Percentiles rank a stretch among this genome's conserved stretches.
Conservation (phyloP, 2,329 filamentous ascomycete species). For the Podosphaera xanthii region DNA sequence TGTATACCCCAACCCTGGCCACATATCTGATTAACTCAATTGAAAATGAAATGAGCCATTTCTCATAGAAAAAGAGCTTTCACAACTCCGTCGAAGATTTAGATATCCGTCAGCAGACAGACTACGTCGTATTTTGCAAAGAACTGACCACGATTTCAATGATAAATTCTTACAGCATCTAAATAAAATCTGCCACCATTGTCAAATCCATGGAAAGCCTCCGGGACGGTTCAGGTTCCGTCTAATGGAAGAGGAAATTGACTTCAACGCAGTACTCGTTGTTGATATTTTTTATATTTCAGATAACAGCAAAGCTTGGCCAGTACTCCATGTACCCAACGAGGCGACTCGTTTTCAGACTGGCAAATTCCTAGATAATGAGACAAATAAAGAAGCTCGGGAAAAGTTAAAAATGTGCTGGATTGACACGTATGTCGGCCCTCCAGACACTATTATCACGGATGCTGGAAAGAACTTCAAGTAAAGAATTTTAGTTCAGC, state of each 20-base stretch:
- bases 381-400: neutral
- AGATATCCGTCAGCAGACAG: too few relatives aligned
- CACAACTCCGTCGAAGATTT: too few relatives aligned
- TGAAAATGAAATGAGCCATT: too few relatives aligned
- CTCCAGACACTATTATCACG: neutral
- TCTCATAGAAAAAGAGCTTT: too few relatives aligned
- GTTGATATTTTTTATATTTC: neutral
- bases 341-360: neutral
- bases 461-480: neutral
- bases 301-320: neutral
- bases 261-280: neutral
- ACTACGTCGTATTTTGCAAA: too few relatives aligned
- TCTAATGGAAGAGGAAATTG: neutral
- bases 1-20: too few relatives aligned
- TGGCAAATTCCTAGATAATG: neutral
- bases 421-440: neutral
- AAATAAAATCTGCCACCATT: neutral
- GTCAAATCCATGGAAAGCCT: neutral
- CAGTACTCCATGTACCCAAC: neutral
- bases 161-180: too few relatives aligned
- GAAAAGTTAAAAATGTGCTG: neutral
- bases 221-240: neutral
- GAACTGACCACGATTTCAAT: too few relatives aligned
- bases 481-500: neutral
- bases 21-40: too few relatives aligned